Evolutionary conservation across 768 basidiomycete species (phyloP), one percentile per base, ranked within the genome.

Genomic region (Pleurotus tuber-regium): DNA sequence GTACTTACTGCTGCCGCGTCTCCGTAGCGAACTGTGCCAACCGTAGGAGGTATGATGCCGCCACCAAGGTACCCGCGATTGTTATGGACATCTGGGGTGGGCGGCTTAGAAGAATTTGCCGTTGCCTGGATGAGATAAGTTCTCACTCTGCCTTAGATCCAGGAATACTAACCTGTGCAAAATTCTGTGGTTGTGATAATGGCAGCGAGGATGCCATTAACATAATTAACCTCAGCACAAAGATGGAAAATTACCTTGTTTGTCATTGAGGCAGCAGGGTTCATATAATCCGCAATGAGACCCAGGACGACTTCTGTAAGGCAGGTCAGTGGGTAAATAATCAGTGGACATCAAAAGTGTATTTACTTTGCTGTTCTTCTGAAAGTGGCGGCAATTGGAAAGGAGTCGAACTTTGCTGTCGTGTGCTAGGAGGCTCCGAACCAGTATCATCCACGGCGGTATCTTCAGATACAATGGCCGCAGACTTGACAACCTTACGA

Each of bases 401-500:
- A 31, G 46, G 46, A 3, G 46, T 48, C 9, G 46, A n/a, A 21
- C 46, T 48, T 35, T 48, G 46, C 11, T 29, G 31, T 9, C 46
- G 14, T 16, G 46, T 35, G 21, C 29, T 24, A 21, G 46, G 46
- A n/a, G 46, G 40, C 14, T 48, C 46, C 19, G 46, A 48, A 35
- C 29, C 46, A 30, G 31, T 30, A 35, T 48, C 46, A 11, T 48
- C 46, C 46, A 48, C 35, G 38, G 28, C 36, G 21, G 30, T 14
- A 42, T 48, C 46, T 29, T 48, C 46, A 11, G 46, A 35, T 19
- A 48, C 65, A n/a, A 65, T 67, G 5, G 72, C 70, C 23, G 70
- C 70, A 40, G 75, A 73, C 57, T 76, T 78, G 53, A 71, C 68
- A 50, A 61, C 58, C 49, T 67, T 74, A 46, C 72, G 67, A 14